Evolutionary conservation across 2,329 filamentous ascomycete species (phyloP), one percentile per base, ranked within the genome.

Genomic region (Hymenoscyphus albidus): DNA sequence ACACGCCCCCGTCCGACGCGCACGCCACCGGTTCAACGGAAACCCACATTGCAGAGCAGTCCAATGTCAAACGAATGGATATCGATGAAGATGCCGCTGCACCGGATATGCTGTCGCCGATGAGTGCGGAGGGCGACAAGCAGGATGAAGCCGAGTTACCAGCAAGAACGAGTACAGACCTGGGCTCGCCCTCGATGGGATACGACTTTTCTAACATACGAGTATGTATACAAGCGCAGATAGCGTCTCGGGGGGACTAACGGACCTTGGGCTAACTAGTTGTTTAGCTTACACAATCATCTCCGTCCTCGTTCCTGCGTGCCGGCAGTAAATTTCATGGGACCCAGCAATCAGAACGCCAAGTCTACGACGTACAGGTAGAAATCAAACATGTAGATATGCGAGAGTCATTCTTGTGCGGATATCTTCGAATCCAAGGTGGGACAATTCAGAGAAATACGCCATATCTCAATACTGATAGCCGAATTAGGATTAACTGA

Each of bases 321-420:
- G 87, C 93, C 2, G 93, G 93, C 18, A 97, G 92, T 78, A 91
- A 86, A 72, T 99, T 97, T 74, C 85, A 86, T 65, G 95, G 95
- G 64, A 96, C 91, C 14, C 95, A 99, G 74, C 90, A 94, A 75
- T 98, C 94, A 2, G 94, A 98, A 75, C 87, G 91, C 65, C 93
- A 97, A 75, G 86, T 91, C 10, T 99, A 99, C 76, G 92, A 97
- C 68, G 95, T 99, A 0, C 91, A 97, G 73, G 95, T 99, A 1
- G 93, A 97, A 75, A 92, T 99, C 70, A 97, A 98, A 78, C 90
- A 97, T 78, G 93, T 98, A 56, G 93, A 98, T 75, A 89, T 98
- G 84, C 85, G 88, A 63, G 92, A 98, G 76, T 97, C 93, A 5
- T 97, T 94, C 73, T 82, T 99, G 6, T 98, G 94, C 75, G 95